Conservation (phyloP, 2,329 filamentous ascomycete species). For the Sarocladiaceae sp. region DNA sequence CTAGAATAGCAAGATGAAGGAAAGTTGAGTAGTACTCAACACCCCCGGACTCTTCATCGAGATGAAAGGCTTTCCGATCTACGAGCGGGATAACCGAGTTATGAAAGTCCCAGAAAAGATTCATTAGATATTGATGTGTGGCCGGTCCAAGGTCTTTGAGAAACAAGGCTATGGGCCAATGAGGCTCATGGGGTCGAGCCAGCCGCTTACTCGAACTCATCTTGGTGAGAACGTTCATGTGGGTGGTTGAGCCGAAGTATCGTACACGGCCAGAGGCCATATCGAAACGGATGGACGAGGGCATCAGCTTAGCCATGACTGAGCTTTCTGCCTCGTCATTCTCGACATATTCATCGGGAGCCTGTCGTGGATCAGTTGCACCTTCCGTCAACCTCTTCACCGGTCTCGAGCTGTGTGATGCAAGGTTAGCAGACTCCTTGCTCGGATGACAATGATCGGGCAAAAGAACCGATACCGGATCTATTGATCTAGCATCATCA, state of each 20-base stretch:
- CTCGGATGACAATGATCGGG: too few species aligned
- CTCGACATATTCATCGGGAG: background rate
- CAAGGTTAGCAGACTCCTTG: too few species aligned
- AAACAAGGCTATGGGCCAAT: constrained; percentile 11
- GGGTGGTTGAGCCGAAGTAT: constrained; percentile 12
- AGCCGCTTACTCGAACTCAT: background rate
- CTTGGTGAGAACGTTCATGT: constrained; percentile 11
- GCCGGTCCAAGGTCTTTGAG: constrained; percentile 11
- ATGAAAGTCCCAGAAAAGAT: constrained; percentile 15
- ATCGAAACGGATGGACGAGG: constrained; percentile 11
- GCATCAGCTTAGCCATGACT: constrained; percentile 8
- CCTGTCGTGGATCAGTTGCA: background rate
- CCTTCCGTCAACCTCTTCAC: too few species aligned
- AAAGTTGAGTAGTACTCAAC: constrained; percentile 14
- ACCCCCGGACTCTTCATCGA: constrained; percentile 10
- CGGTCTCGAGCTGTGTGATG: too few species aligned
- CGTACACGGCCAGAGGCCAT: constrained; percentile 11
- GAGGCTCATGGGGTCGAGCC: constrained; percentile 1
- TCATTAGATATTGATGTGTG: constrained; percentile 15
- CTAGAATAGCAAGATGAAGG: constrained; percentile 14
- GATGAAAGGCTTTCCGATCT: constrained; percentile 12
- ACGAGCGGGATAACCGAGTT: constrained; percentile 16
- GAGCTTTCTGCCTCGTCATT: background rate
- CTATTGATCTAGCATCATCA: background rate
- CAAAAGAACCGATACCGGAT: background rate